Base-by-base conservation (phyloP, 805 yeast species). In the Isabelozyma rhagii region DNA sequence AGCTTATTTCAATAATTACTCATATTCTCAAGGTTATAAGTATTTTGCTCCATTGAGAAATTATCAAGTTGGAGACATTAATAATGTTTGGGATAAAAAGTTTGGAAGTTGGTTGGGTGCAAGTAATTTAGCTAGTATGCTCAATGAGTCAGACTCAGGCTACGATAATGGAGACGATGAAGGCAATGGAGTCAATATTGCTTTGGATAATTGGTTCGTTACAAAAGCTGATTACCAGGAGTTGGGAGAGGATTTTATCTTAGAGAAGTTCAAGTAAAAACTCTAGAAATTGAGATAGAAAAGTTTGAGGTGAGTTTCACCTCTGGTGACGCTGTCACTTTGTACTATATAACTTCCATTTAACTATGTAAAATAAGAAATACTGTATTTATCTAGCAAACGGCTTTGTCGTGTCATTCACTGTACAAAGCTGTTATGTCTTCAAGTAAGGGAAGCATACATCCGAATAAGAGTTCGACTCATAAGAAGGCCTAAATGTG, bases 91-190 rank as follows among this genome's bases (percentile, higher is more conserved):
- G 58, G 90, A 85, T 52, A 75, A 84, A 53, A 80, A 75, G 53
- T 79, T 74, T 54, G 81, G 85, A 45, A 73, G 79, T 21, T 85
- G 91, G 91, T 68, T 84, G 29, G 91, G 91, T n/a, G 89, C 90
- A 0, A 79, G 84, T 49, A 83, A 83, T 53, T 74, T 85, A 55
- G 83, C 87, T 11, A 77, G 80, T 42, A 76, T 82, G 74, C 80
- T 85, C 45, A 84, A 82, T 50, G 83, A 76, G 39, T 58, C 56
- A 38, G 54, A 51, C 39, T 31, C 17, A 11, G 43, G 43, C 6
- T 8, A 17, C 4, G 47, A 48, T 13, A 46, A 46, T 25, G 57
- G 53, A 29, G 64, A 59, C 14, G 57, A 58, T 4, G 59, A 61
- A 27, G 51, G 62, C 2, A 60, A 62, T 48, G 55, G 64, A 34